Percentiles rank a stretch among this genome's conserved stretches.
phyloP scores from a whole-genome alignment of 768 basidiomycete species.

The Lactarius deliciosus region DNA sequence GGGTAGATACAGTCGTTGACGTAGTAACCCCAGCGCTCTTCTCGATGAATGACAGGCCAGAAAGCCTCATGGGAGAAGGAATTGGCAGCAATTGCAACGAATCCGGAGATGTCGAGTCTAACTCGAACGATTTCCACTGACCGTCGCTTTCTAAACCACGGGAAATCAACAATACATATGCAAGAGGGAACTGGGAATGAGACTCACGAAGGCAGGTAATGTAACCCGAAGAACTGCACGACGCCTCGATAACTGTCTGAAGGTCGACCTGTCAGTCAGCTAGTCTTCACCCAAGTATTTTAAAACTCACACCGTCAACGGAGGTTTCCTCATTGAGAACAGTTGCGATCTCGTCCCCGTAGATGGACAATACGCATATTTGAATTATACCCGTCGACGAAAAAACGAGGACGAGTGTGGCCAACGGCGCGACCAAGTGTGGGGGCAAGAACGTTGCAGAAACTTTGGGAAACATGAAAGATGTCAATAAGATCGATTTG shows the following conservation, averaged over 20 bases:
- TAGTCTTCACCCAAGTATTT: background rate
- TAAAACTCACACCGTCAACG: constrained; percentile 19
- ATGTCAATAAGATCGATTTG: constrained; percentile 36
- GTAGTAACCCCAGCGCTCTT: background rate
- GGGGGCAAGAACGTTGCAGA: constrained; percentile 35
- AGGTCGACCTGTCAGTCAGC: background rate
- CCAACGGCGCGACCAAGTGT: constrained; percentile 17
- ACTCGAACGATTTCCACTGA: constrained; percentile 42
- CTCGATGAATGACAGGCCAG: constrained; percentile 24
- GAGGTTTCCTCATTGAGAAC: constrained; percentile 9
- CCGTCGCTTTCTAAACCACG: constrained; percentile 44
- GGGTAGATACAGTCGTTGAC: constrained; percentile 37
- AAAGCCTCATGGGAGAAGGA: constrained; percentile 16
- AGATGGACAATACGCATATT: constrained; percentile 32
- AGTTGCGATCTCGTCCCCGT: constrained; percentile 8
- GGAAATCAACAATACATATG: background rate
- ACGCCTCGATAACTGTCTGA: constrained; percentile 34
- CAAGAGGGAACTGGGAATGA: background rate
- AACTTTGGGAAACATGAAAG: constrained; percentile 35
- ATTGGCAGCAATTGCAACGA: constrained; percentile 1
- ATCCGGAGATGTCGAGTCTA: constrained; percentile 20
- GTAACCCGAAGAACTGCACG: constrained; percentile 36
- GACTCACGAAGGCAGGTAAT: constrained; percentile 37
- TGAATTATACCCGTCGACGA: background rate
- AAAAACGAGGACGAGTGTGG: constrained; percentile 28